Evolutionary conservation across 495 filamentous ascomycete species (phyloP), one percentile per base, ranked within the genome.

Genomic region (Bryoglossum gracile): DNA sequence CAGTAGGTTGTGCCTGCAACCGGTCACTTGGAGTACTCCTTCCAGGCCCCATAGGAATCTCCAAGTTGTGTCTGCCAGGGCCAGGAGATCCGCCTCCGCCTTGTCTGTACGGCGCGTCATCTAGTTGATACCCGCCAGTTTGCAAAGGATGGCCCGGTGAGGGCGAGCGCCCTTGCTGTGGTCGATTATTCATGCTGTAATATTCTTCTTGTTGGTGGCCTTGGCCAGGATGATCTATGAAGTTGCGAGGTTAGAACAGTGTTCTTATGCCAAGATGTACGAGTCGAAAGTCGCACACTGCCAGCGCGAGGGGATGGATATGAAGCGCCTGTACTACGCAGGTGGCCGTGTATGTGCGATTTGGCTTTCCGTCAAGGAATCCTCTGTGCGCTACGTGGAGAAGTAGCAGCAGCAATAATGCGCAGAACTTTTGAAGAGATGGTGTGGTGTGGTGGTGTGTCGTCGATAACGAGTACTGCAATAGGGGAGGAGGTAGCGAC

Each of bases 1-100:
- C 81, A 35, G 85, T 86, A 45, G 82, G 86, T 65, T 88, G 85
- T 41, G 82, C 74, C 26, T 79, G 75, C 42, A 88, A 68, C 26
- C 79, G 64, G 69, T 91, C 85, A 43, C 71, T 78, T 1, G 79
- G 67, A 21, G 58, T 58, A 49, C 68, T 59, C 58, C 71, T 56
- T 54, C 67, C 60, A 53, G 73, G 82, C 25, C 67, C 79, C 68
- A 68, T 74, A 51, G 80, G 87, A 64, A 91, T 87, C 37, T 85
- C 77, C 38, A 89, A 70, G 46, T 76, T 78, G 35, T 70, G 67
- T 43, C 62, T 62, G 4, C 59, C 61, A 17, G 32, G 64, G 49
- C 41, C 61, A 35, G 51, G 58, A 35, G 55, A 54, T 30, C 38
- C 52, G 13, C 17, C 43, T 3, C n/a, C n/a, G n/a, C n/a, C n/a